Percentiles rank a stretch among this genome's conserved stretches.
These are phyloP conservation scores for Emmonsiellopsis sp. DNA, from an alignment of 2,329 filamentous ascomycete genomes.

Conservation along the genomic window DNA sequence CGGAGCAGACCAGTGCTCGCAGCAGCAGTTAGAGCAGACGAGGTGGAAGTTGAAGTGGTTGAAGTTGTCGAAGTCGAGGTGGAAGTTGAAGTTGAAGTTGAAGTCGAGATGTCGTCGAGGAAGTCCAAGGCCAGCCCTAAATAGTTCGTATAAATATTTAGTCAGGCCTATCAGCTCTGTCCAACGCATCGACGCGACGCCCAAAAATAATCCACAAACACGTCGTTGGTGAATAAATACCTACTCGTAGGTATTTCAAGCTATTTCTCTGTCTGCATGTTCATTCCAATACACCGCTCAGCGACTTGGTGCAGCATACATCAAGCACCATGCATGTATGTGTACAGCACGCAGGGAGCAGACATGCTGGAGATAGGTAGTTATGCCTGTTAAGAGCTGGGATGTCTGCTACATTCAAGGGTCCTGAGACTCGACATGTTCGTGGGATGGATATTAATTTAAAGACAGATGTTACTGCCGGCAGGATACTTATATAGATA, in stretches of 20 bases:
- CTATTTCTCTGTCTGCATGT: neutral
- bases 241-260: too few species aligned
- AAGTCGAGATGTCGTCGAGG: neutral
- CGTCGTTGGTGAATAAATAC: too few species aligned
- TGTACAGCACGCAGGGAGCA: too few species aligned
- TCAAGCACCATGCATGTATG: too few species aligned
- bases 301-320: too few species aligned
- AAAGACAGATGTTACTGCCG: too few species aligned
- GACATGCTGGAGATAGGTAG: too few species aligned
- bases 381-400: too few species aligned
- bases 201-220: neutral
- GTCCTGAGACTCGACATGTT: neutral
- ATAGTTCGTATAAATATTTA: too few species aligned
- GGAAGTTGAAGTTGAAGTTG: neutral
- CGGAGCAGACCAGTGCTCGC: slow-evolving; percentile 2
- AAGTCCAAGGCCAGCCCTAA: neutral
- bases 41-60: neutral
- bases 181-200: neutral
- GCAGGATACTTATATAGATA: too few species aligned
- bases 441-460: too few species aligned
- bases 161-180: neutral
- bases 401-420: too few species aligned
- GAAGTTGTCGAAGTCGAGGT: neutral
- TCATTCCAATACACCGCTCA: neutral
- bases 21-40: neutral